Conservation (phyloP, 805 yeast genomes). For the Kazachstania taianensis region DNA sequence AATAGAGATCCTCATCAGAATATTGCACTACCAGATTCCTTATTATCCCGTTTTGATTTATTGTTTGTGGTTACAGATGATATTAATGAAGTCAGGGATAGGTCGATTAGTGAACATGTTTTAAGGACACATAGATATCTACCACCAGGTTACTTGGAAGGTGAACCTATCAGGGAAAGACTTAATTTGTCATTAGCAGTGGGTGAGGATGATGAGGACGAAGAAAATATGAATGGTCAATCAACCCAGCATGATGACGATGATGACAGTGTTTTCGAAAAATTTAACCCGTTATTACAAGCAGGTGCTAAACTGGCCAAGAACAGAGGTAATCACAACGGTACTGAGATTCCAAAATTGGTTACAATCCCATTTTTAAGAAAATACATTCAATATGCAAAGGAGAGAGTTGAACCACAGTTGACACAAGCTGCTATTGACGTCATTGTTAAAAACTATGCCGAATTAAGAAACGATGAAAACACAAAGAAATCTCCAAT, state of each 20-base stretch:
- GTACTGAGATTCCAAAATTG: constrained; percentile 34
- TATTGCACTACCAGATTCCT: constrained; percentile 93
- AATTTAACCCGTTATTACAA: constrained; percentile 71
- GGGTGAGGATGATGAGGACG: constrained; percentile 47
- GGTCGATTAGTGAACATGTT: constrained; percentile 88
- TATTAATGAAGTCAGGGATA: constrained; percentile 71
- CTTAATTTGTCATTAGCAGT: constrained; percentile 65
- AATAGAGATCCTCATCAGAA: constrained; percentile 94
- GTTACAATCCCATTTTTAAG: constrained; percentile 77
- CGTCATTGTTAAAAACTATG: constrained; percentile 68
- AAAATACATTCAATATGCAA: constrained; percentile 90
- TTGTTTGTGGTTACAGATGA: constrained; percentile 94
- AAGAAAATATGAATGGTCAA: constrained; percentile 26
- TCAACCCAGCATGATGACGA: constrained; percentile 31
- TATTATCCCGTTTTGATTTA: constrained; percentile 92
- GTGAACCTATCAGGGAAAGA: constrained; percentile 84
- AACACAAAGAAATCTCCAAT: constrained; percentile 83
- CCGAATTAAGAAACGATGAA: constrained; percentile 74
- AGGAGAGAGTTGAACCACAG: constrained; percentile 74
- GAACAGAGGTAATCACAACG: constrained; percentile 28
- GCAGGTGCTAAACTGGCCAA: constrained; percentile 54
- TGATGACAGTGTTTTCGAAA: constrained; percentile 63
- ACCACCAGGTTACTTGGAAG: constrained; percentile 82
- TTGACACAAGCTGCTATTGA: constrained; percentile 69
- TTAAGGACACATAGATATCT: constrained; percentile 84